A percentile compares a stretch with the other conserved stretches of the same genome.
Evolutionary conservation across 2,329 filamentous ascomycete species (phyloP).

Genomic region (Sclerotinia spermophila): DNA sequence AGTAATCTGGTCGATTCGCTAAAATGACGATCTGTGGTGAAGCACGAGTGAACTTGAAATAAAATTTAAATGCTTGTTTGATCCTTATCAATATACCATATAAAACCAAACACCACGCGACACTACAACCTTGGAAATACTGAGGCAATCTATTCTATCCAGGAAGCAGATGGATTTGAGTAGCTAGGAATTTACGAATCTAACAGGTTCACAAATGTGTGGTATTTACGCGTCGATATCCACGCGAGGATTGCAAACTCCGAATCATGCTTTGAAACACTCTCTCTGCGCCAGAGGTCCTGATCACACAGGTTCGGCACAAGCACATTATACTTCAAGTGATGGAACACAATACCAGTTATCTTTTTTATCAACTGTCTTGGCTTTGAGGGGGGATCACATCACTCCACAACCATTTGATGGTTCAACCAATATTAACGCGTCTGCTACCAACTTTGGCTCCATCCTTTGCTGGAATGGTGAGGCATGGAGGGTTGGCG

Average conservation of each 20-base stretch:
- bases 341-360: conserved; percentile 42
- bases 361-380: conserved; percentile 75
- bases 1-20: conserved; percentile 18
- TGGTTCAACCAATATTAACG: conserved; percentile 37
- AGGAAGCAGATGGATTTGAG: neutral
- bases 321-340: conserved; percentile 34
- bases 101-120: neutral
- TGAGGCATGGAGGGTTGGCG: conserved; percentile 79
- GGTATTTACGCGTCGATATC: conserved; percentile 56
- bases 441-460: conserved; percentile 39
- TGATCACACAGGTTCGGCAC: conserved; percentile 51
- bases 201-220: conserved; percentile 44
- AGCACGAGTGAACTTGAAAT: conserved; percentile 1
- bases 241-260: conserved; percentile 31
- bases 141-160: neutral
- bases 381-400: conserved; percentile 77
- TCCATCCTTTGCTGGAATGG: conserved; percentile 94
- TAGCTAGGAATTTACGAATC: neutral
- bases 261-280: conserved; percentile 41
- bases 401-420: conserved; percentile 71
- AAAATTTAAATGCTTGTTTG: conserved; percentile 4
- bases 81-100: neutral
- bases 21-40: conserved; percentile 13
- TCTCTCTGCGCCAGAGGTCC: conserved; percentile 56
- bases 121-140: neutral